Base-by-base conservation (phyloP, 75 land plant genomes). In the Larix kaempferi region DNA sequence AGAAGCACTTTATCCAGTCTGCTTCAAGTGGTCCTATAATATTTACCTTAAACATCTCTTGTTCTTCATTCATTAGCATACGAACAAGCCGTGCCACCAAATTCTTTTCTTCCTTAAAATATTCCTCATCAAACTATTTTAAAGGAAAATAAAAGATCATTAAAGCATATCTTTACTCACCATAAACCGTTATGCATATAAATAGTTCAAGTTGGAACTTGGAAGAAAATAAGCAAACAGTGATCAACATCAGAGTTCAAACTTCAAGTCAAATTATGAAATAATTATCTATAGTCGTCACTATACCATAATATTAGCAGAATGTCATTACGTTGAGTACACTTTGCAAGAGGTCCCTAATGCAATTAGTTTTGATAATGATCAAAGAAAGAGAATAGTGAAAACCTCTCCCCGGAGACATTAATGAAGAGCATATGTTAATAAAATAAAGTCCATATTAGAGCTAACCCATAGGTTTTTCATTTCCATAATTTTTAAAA, bases 21-120 rank as follows among this genome's bases (percentile, higher is more conserved):
- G 37, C 16, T 33, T 29, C 29, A 29, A 25, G 16, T 35, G 4
- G 35, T 33, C 21, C 41, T 73, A 59, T 27, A 14, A 62, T 35
- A 39, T 41, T 57, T 80, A 93, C 98, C 94, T 93, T 91, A 13
- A 93, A 79, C 99, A 95, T 98, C 74, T 88, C 93, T 64, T 88
- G 85, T 81, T 95, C 94, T 56, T 92, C 91, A 86, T 81, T 89
- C 59, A 85, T 73, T 22, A 98, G 69, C 98, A 98, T 95, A 69
- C 93, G 95, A 12, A 98, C 92, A 74, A 98, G 96, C 25, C 95
- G 89, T 27, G 98, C 98, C 77, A 98, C 98, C 77, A 92, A 87
- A 88, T 93, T 98, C 72, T 98, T 98, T 75, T 98, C 99, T 80
- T 98, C 99, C 80, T 89, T 88, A 84, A 98, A 95, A 80, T 98